A percentile compares a stretch with the other conserved stretches of the same genome.
These are phyloP conservation scores for Tricladium varicosporioides DNA, from an alignment of 2,329 filamentous ascomycete species.

Conservation along the genomic window DNA sequence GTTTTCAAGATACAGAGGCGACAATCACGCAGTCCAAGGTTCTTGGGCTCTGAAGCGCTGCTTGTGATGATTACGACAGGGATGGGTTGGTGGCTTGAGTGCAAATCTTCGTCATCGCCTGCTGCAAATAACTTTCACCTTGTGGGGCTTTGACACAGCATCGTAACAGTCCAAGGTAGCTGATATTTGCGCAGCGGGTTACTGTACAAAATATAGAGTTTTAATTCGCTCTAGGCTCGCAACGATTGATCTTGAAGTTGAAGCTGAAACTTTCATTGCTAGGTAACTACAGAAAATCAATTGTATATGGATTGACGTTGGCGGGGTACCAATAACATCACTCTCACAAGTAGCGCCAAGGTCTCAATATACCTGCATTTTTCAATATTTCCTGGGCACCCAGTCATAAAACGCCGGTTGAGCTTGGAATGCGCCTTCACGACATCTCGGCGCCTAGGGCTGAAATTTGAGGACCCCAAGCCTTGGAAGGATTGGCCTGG, in stretches of 20 bases:
- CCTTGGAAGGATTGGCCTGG: background rate
- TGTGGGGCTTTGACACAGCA: background rate
- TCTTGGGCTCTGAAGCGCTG: background rate
- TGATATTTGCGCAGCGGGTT: background rate
- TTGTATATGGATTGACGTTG: too few species aligned
- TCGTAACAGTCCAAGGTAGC: background rate
- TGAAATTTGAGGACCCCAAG: background rate
- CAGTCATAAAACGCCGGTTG: background rate
- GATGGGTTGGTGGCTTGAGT: background rate
- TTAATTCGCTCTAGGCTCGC: too few species aligned
- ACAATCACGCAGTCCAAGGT: background rate
- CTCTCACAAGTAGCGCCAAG: too few species aligned
- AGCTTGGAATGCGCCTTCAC: background rate
- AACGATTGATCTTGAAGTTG: too few species aligned
- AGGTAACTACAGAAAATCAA: too few species aligned
- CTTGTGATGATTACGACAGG: background rate
- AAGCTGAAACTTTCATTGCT: too few species aligned
- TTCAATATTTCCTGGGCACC: background rate
- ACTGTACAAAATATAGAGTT: background rate
- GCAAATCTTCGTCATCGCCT: constrained; percentile 2
- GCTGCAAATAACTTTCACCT: background rate
- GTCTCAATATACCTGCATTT: background rate
- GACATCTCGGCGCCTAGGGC: background rate
- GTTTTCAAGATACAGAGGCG: background rate
- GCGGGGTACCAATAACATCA: too few species aligned